phyloP scores from a whole-genome alignment of 805 yeast species.

The Cyberlindnera petersonii region DNA sequence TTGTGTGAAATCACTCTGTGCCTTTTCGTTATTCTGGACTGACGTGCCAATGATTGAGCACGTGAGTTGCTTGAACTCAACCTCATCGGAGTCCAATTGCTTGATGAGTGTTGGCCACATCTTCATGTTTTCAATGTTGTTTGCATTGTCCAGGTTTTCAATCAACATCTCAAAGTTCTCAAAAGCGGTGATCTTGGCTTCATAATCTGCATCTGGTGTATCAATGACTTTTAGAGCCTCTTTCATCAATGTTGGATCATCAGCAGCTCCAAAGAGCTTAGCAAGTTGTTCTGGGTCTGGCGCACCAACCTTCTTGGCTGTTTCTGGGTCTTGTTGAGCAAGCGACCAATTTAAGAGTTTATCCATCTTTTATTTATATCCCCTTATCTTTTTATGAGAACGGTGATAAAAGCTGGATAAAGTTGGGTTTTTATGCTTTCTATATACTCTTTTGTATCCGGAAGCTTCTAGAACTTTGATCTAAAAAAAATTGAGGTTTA shows the following conservation, averaged over 20 bases:
- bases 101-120: slow-evolving; percentile 74
- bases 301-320: slow-evolving; percentile 55
- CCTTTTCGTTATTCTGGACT: slow-evolving; percentile 79
- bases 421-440: no score
- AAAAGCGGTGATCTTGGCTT: slow-evolving; percentile 67
- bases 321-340: slow-evolving; percentile 70
- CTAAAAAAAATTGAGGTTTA: no score
- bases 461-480: no score
- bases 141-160: slow-evolving; percentile 92
- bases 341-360: slow-evolving; percentile 92
- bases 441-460: no score
- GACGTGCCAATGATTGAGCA: slow-evolving; percentile 84
- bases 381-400: no score
- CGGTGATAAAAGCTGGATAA: no score
- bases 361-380: slow-evolving; percentile 65
- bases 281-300: slow-evolving; percentile 80
- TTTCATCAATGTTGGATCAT: slow-evolving; percentile 86
- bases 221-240: slow-evolving; percentile 61
- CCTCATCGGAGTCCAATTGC: slow-evolving; percentile 41
- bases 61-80: slow-evolving; percentile 51
- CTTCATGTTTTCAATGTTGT: slow-evolving; percentile 77
- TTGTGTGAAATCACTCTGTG: slow-evolving; percentile 64
- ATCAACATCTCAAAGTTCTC: slow-evolving; percentile 92
- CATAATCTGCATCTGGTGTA: slow-evolving; percentile 55
- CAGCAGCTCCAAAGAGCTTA: slow-evolving; percentile 73